phyloP scores from a whole-genome alignment of 2,329 filamentous ascomycete species.

The Cladobotryum mycophilum region DNA sequence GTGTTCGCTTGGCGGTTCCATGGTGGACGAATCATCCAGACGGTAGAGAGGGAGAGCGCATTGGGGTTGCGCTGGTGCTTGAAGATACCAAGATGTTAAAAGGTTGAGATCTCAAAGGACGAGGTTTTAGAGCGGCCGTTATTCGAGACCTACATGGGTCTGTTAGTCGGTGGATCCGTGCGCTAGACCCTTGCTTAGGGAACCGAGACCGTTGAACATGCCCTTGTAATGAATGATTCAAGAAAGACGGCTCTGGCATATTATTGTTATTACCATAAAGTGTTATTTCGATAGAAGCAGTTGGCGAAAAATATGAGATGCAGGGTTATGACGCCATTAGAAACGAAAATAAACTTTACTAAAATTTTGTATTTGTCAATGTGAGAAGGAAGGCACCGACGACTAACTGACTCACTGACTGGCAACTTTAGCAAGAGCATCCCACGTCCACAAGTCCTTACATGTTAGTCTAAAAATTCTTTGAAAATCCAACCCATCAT shows the following conservation, averaged over 20 bases:
- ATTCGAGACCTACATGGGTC: neutral
- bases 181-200: neutral
- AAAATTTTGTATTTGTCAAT: too few species aligned
- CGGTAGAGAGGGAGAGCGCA: conserved; percentile 8
- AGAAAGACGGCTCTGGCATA: too few species aligned
- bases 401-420: too few species aligned
- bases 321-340: too few species aligned
- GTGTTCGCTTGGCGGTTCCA: conserved; percentile 21
- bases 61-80: conserved; percentile 1
- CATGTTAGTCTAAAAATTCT: neutral
- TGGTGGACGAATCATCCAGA: conserved; percentile 26
- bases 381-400: too few species aligned
- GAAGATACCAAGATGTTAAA: neutral
- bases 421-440: too few species aligned
- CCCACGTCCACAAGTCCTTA: neutral
- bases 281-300: too few species aligned
- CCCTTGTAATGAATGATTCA: neutral
- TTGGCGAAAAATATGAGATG: too few species aligned
- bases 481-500: neutral
- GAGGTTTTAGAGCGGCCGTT: neutral
- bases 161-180: neutral
- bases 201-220: too few species aligned
- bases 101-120: neutral
- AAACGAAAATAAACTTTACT: too few species aligned
- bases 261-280: too few species aligned